Base-by-base conservation (phyloP, 2,329 filamentous ascomycete genomes). In the Pseudocercospora musae region DNA sequence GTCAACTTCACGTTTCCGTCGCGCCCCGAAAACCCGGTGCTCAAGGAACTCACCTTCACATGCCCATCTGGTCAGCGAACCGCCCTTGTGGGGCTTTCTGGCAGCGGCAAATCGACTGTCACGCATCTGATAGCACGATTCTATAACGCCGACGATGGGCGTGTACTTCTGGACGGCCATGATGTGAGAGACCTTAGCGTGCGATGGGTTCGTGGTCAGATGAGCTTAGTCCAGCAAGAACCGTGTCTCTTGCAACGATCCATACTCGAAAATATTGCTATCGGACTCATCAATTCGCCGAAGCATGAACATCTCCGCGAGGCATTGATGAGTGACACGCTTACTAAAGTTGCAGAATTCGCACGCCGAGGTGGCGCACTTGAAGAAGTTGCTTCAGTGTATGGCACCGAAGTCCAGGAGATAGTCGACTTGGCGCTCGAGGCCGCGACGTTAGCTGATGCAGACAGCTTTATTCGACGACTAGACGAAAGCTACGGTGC, bases 361-460 rank as follows among this genome's bases (percentile, higher is more conserved):
- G 75, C 85, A 1, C 78, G 84, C 18, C 71, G 78, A 0, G 86
- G 85, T 6, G 71, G 80, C 33, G 77, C 84, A 52, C 72, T 87
- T 7, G 69, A 75, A 11, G 69, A 72, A 23, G 46, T 25, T 1
- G 21, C 46, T 2, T 13, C 11, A 15, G 15, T 4, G 4, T 23
- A 49, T 15, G 46, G 46, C 18, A 20, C 18, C 5, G n/a, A 13
- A 23, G 21, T 49, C 21, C 46, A 49, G 23, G 46, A 49, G 8
- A 25, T 88, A n/a, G 75, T 86, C 29, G 72, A 70, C 25, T 73
- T 83, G 25, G 80, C 84, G 1, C 75, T 79, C 29, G 71, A 69
- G 15, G 83, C 87, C 20, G 82, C 85, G 2, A 76, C 74, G 11
- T 77, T 87, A 27, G 87, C 87, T 0, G 86, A 89, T 72, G 87